These are phyloP conservation scores for Lepidium aucheri DNA, from an alignment of 345 rosid genomes.

Conservation along the genomic window DNA sequence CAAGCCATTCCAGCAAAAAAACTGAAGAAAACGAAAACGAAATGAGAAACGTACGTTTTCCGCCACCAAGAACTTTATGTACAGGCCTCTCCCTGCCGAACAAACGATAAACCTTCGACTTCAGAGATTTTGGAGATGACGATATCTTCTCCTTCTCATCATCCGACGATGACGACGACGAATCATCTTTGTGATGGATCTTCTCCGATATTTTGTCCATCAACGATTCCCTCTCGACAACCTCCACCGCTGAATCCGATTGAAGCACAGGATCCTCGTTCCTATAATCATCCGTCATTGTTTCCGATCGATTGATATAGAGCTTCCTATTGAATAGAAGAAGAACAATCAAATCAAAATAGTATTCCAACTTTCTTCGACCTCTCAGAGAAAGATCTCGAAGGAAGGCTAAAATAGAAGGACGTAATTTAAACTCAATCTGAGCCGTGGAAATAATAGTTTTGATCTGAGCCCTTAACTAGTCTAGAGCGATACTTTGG, in stretches of 20 bases:
- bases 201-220: conserved; percentile 28
- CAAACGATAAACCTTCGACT: conserved; percentile 45
- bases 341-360: not conserved
- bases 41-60: conserved; percentile 24
- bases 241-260: conserved; percentile 9
- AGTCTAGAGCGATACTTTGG: not conserved
- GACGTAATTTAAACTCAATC: not conserved
- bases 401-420: conserved; percentile 10
- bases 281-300: conserved; percentile 30
- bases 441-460: not conserved
- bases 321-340: not conserved
- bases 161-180: conserved; percentile 23
- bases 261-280: conserved; percentile 10
- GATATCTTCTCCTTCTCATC: conserved; percentile 24
- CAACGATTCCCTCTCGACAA: conserved; percentile 29
- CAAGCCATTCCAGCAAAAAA: not conserved
- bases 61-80: conserved; percentile 29
- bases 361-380: not conserved
- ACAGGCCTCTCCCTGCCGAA: conserved; percentile 60
- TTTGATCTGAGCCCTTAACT: conserved; percentile 3
- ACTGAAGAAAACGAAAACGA: not conserved
- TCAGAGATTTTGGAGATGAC: conserved; percentile 10
- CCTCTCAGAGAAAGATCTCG: conserved; percentile 18
- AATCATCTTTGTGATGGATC: conserved; percentile 36
- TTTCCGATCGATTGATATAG: conserved; percentile 6